Base-by-base conservation (phyloP, 2,329 filamentous ascomycete genomes). In the Pezicula radicicola region DNA sequence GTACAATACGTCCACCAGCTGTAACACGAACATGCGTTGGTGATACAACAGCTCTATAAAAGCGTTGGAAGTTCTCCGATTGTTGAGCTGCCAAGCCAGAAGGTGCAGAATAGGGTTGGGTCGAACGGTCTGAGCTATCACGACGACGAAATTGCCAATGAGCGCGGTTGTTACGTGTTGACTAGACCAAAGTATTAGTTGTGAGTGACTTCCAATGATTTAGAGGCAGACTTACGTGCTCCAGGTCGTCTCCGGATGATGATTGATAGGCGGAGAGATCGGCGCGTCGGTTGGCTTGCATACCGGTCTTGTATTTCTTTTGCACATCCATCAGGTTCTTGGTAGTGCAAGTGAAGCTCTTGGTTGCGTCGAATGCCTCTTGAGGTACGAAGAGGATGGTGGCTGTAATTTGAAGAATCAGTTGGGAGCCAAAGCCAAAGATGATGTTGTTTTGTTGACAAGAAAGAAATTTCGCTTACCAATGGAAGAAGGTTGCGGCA, bases 21-120 rank as follows among this genome's bases (percentile, higher is more conserved):
- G 84, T 87, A 46, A 87, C 84, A 15, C 84, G 79, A 55, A 87
- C 78, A 65, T 87, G 82, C 13, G 81, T 84, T 7, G 84, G 84
- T 33, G 84, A 87, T 4, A 81, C 76, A n/a, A 87, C 84, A 10
- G 83, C 82, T 63, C 84, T 83, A 69, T 83, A 86, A 63, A 87
- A 87, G 48, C 78, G 75, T 64, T 84, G 79, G 59, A 87, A 87
- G n/a, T 84, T 84, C 64, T 86, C 81, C 33, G 76, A 77, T 58
- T 79, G 77, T 64, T 86, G 83, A 25, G 79, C 77, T 36, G 66
- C 68, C 33, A 79, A 66, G 8, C 75, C 79, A 18, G 74, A 66
- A 10, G 82, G 82, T 19, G 81, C 81, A 47, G 77, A 69, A 35
- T 82, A 69, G 77, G 77, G 40, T 63, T 68, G 41, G 68, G 59